Conservation (phyloP, 805 yeast genomes). For the Clavispora asparagi region DNA sequence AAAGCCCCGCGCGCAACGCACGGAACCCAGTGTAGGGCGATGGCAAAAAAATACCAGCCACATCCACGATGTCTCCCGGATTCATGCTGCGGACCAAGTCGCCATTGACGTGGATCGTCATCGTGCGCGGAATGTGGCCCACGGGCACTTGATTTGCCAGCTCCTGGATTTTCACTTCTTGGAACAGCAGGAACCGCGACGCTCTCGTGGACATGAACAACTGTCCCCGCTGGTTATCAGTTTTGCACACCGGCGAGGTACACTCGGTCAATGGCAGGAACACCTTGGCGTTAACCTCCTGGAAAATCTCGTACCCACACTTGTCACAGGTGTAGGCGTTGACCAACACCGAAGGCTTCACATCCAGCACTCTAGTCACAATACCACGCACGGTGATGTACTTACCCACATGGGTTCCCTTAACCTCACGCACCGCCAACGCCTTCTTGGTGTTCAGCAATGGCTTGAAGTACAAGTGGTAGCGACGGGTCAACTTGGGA, state of each 20-base stretch:
- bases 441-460: slow-evolving; percentile 50
- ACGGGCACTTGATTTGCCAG: slow-evolving; percentile 95
- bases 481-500: slow-evolving; percentile 79
- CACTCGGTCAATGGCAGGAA: slow-evolving; percentile 89
- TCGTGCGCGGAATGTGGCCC: slow-evolving; percentile 91
- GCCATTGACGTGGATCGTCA: slow-evolving; percentile 87
- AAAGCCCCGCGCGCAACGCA: slow-evolving; percentile 86
- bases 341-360: slow-evolving; percentile 85
- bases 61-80: slow-evolving; percentile 95
- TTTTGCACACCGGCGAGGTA: slow-evolving; percentile 71
- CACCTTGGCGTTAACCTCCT: slow-evolving; percentile 80
- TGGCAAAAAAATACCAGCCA: slow-evolving; percentile 89
- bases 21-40: slow-evolving; percentile 93
- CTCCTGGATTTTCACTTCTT: slow-evolving; percentile 93
- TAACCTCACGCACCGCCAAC: slow-evolving; percentile 83
- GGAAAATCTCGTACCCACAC: slow-evolving; percentile 95
- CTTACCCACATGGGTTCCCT: slow-evolving; percentile 78
- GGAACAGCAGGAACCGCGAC: slow-evolving; percentile 90
- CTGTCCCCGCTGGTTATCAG: slow-evolving; percentile 82
- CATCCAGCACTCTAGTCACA: slow-evolving; percentile 93
- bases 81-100: slow-evolving; percentile 78
- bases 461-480: slow-evolving; percentile 83
- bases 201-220: slow-evolving; percentile 92
- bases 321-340: slow-evolving; percentile 96
- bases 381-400: slow-evolving; percentile 90